phyloP scores from a whole-genome alignment of 768 basidiomycete genomes.

The Mycena galopus region DNA sequence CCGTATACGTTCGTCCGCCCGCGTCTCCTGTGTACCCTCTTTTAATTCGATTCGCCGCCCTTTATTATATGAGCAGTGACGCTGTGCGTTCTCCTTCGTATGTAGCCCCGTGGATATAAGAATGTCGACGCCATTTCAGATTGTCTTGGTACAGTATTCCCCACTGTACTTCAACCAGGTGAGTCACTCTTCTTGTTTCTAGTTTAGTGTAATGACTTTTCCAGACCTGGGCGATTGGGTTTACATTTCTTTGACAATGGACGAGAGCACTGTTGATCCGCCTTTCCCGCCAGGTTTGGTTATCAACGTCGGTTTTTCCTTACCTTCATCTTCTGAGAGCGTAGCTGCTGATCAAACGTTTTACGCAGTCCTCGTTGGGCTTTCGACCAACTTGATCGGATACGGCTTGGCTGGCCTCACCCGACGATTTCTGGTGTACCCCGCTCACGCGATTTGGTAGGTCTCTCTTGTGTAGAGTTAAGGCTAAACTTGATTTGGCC shows the following conservation, averaged over 20 bases:
- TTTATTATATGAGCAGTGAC: background rate
- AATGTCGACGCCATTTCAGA: conserved; percentile 52
- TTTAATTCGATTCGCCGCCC: background rate
- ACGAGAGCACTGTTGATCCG: background rate
- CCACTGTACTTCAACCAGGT: conserved; percentile 49
- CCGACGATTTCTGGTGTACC: conserved; percentile 71
- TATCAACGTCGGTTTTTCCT: conserved; percentile 52
- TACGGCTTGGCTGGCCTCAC: conserved; percentile 64
- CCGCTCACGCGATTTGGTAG: conserved; percentile 69
- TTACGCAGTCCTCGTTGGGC: conserved; percentile 43
- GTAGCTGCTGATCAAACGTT: background rate
- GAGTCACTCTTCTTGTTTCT: background rate
- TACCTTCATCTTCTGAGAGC: too few species aligned
- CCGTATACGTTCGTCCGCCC: conserved; percentile 52
- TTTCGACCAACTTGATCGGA: conserved; percentile 61
- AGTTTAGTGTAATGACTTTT: background rate
- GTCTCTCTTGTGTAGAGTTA: conserved; percentile 13
- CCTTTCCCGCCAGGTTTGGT: conserved; percentile 39
- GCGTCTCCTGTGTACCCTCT: too few species aligned
- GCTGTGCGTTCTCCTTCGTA: background rate
- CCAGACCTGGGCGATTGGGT: conserved; percentile 45
- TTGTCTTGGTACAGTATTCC: conserved; percentile 68
- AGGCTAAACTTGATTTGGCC: background rate
- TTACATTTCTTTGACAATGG: conserved; percentile 39
- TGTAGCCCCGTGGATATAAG: too few species aligned